These are phyloP conservation scores for Tricholomella constricta DNA, from an alignment of 768 basidiomycete genomes.

Conservation along the genomic window DNA sequence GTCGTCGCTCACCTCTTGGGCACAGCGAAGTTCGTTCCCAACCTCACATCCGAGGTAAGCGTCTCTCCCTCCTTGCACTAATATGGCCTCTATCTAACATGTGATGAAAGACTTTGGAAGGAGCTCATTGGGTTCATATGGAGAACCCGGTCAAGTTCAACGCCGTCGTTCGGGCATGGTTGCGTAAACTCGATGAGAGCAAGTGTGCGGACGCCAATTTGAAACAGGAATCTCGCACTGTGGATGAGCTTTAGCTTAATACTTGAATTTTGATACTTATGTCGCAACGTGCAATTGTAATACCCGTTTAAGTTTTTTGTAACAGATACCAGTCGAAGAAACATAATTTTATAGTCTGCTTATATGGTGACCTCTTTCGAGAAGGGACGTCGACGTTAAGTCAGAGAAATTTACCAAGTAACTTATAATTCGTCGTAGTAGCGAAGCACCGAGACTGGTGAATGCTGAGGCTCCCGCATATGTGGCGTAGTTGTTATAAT, in stretches of 20 bases:
- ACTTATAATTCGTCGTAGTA: too few relatives aligned
- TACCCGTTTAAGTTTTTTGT: too few relatives aligned
- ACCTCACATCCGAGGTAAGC: slow-evolving; percentile 42
- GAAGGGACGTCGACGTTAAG: too few relatives aligned
- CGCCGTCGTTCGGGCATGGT: slow-evolving; percentile 10
- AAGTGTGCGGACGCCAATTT: neutral
- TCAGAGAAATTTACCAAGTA: too few relatives aligned
- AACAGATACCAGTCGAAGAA: too few relatives aligned
- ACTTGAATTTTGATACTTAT: too few relatives aligned
- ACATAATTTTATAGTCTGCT: too few relatives aligned
- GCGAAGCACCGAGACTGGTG: too few relatives aligned
- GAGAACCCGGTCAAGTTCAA: slow-evolving; percentile 14
- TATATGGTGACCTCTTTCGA: too few relatives aligned
- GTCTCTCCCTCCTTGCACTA: neutral
- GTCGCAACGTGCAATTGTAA: too few relatives aligned
- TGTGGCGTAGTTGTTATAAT: too few relatives aligned
- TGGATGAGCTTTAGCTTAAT: slow-evolving; percentile 12
- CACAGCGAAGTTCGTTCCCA: slow-evolving; percentile 39
- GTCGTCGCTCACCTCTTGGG: slow-evolving; percentile 32
- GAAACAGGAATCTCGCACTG: neutral
- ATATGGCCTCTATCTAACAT: neutral
- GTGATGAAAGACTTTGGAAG: slow-evolving; percentile 3
- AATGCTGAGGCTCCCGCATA: too few relatives aligned
- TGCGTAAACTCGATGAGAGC: slow-evolving; percentile 1
- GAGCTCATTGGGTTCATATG: slow-evolving; percentile 17